Base-by-base conservation (phyloP, 805 yeast genomes). In the Huiozyma sinensis region DNA sequence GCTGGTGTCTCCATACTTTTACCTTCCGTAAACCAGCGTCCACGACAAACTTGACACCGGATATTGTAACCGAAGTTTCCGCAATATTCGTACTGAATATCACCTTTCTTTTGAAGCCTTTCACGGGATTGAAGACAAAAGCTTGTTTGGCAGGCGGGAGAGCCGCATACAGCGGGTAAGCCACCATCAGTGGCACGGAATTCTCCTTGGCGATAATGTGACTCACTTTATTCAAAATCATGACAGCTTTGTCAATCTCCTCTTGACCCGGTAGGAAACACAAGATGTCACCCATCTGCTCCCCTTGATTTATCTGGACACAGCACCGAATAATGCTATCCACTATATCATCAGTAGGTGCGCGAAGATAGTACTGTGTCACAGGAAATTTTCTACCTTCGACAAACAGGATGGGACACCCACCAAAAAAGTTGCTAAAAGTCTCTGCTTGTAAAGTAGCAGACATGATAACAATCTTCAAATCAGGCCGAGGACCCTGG, bases 231-330 rank as follows among this genome's bases (percentile, higher is more conserved):
- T 68, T 72, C 44, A 92, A 64, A 1, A 81, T 63, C 11, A 75
- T 73, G 1, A 78, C 87, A 10, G 84, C 81, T 52, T 82, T 82
- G 60, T 92, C 98, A 60, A 92, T 92, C 57, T 92, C 98, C 58
- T 92, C 98, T 62, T 92, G 98, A 49, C 98, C 98, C 0, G 97
- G 89, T 44, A 92, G 66, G 58, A 92, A 92, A 44, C 90, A 90
- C 29, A 92, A 65, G n/a, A 92, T 76, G 60, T 92, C 98, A 39
- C 99, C 98, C 32, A 57, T 41, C 12, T 76, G 84, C 58, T 92
- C 96, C 6, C 83, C 69, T 52, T 73, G 70, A 57, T 92, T 89
- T 10, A 89, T 69, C 58, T 88, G 95, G 3, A 84, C 73, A 9
- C 86, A 78, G 1, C 89, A 68, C 50, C 82, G 76, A 9, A 85